Percentiles rank a stretch among this genome's conserved stretches.
Conservation (phyloP, 2,329 filamentous ascomycete species). For the Ophiostoma perfectum region DNA sequence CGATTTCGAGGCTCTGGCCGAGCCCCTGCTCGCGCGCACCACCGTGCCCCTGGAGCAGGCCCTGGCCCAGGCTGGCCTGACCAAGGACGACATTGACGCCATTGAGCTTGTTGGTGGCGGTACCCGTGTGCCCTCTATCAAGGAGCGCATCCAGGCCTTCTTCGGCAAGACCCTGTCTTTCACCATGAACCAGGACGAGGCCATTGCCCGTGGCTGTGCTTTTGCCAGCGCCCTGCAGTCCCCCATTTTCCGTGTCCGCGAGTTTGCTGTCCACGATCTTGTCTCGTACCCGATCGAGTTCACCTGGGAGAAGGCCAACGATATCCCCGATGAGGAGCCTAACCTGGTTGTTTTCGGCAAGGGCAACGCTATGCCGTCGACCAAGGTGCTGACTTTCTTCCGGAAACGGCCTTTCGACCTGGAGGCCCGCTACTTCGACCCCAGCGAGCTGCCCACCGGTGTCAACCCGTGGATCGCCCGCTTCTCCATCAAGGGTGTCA, state of each 20-base stretch:
- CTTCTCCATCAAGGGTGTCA: constrained; percentile 96
- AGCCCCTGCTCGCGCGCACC: constrained; percentile 71
- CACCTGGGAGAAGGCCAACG: constrained; percentile 95
- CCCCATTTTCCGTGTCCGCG: constrained; percentile 94
- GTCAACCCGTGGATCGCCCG: constrained; percentile 91
- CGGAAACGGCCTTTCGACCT: constrained; percentile 95
- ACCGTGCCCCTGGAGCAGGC: constrained; percentile 79
- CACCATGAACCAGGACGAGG: constrained; percentile 98
- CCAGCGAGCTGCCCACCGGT: constrained; percentile 81
- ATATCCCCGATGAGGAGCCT: constrained; percentile 98
- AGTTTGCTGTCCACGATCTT: constrained; percentile 96
- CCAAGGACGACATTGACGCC: constrained; percentile 83
- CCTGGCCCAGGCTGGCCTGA: constrained; percentile 87
- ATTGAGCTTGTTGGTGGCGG: constrained; percentile 93
- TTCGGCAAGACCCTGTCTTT: constrained; percentile 91
- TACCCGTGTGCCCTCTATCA: constrained; percentile 88
- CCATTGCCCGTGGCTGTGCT: constrained; percentile 87
- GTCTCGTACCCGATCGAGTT: constrained; percentile 98
- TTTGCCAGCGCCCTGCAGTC: constrained; percentile 98
- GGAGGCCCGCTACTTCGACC: constrained; percentile 87
- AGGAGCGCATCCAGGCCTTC: constrained; percentile 82
- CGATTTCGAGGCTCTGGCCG: constrained; percentile 85
- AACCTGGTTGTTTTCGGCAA: constrained; percentile 96
- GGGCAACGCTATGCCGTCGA: constrained; percentile 94
- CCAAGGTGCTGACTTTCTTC: constrained; percentile 99